Evolutionary conservation across 495 filamentous ascomycete species (phyloP).

Genomic region (Aspergillus nidulans): DNA sequence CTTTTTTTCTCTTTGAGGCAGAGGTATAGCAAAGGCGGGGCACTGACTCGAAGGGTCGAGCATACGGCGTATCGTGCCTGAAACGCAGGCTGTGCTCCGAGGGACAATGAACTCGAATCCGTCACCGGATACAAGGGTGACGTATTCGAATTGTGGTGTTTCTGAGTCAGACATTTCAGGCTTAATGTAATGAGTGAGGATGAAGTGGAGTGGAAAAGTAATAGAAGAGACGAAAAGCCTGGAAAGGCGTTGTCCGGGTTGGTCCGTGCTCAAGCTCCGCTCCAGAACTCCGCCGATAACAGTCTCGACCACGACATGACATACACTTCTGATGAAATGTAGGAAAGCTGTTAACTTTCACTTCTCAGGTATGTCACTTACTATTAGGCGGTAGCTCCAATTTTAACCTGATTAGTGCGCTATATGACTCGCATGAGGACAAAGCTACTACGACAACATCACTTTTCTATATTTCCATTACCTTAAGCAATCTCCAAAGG

Average conservation of each 20-base stretch:
- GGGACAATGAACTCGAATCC: conserved; percentile 84
- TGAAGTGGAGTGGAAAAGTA: conserved; percentile 7
- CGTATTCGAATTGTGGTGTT: conserved; percentile 45
- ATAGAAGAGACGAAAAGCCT: not conserved
- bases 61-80: conserved; percentile 79
- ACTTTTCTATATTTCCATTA: not conserved
- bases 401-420: not conserved
- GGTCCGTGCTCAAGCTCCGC: conserved; percentile 31
- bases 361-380: not conserved
- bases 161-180: conserved; percentile 21
- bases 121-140: conserved; percentile 83
- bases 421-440: not conserved
- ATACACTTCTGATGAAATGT: not conserved
- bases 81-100: conserved; percentile 68
- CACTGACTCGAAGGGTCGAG: conserved; percentile 69
- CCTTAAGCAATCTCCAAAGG: not conserved
- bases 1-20: not conserved
- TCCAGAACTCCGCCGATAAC: not conserved
- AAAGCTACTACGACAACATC: not conserved
- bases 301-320: not conserved
- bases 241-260: not conserved
- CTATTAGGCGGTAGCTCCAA: not conserved
- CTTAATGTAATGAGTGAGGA: not conserved
- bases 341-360: not conserved
- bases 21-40: not conserved